Evolutionary conservation across 148 eudicot species (phyloP).

Genomic region (Chenopodium formosanum): DNA sequence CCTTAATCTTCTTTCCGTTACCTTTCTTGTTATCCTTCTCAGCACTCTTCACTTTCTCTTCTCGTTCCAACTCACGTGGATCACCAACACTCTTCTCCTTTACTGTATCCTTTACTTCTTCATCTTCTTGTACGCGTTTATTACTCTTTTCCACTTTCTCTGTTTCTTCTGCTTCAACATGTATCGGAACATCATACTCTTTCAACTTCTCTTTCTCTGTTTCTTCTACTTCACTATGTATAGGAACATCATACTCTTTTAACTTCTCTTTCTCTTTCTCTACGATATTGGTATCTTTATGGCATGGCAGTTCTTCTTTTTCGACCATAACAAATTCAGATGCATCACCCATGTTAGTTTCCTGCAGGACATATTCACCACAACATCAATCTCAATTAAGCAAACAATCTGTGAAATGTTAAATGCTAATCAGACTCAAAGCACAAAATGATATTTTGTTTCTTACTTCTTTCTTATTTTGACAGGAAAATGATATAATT

Average conservation of each 20-base stretch:
- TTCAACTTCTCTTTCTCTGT: not conserved
- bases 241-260: conserved; percentile 8
- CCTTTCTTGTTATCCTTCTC: not conserved
- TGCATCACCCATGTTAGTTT: conserved; percentile 17
- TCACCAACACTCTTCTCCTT: conserved; percentile 2
- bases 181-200: conserved; percentile 13
- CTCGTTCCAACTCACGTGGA: not conserved
- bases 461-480: not conserved
- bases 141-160: conserved; percentile 5
- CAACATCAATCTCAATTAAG: conserved; percentile 7
- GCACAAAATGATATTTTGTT: not conserved
- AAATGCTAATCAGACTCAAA: not conserved
- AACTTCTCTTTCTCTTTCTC: conserved; percentile 3
- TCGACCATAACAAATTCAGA: conserved; percentile 31
- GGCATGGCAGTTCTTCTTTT: conserved; percentile 23
- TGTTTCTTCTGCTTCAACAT: conserved; percentile 14
- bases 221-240: conserved; percentile 20
- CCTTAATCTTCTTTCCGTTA: not conserved
- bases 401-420: not conserved
- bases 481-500: not conserved
- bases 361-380: conserved; percentile 20
- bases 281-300: conserved; percentile 10
- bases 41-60: not conserved
- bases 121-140: not conserved
- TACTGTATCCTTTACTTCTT: not conserved